phyloP scores from a whole-genome alignment of 2,329 filamentous ascomycete genomes.

The Chaetomiaceae sp. region DNA sequence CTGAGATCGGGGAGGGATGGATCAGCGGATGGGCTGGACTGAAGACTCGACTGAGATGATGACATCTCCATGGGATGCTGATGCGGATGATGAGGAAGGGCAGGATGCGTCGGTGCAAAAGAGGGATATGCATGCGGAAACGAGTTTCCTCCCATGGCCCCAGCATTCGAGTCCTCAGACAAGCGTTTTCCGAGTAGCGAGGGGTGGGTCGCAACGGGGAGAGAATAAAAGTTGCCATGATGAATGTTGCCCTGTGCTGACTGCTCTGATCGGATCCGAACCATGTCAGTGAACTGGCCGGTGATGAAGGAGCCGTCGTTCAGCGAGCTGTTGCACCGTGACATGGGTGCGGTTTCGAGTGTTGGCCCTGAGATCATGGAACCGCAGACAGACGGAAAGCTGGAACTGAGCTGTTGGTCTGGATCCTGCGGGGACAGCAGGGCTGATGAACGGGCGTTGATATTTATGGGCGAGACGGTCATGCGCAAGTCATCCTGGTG shows the following conservation, averaged over 20 bases:
- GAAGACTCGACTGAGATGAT: constrained; percentile 18
- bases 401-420: constrained; percentile 19
- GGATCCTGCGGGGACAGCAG: constrained; percentile 14
- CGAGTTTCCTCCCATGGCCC: constrained; percentile 4
- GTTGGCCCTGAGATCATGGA: constrained; percentile 41
- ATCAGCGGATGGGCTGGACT: constrained; percentile 16
- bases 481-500: constrained; percentile 3
- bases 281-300: constrained; percentile 32
- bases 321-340: constrained; percentile 40
- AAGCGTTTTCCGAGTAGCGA: constrained; percentile 29
- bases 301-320: constrained; percentile 29
- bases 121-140: constrained; percentile 17
- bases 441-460: constrained; percentile 16
- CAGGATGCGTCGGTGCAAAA: constrained; percentile 17
- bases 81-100: constrained; percentile 15
- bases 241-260: constrained; percentile 25
- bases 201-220: constrained; percentile 14
- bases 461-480: constrained; percentile 19
- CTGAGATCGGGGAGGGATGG: constrained; percentile 8
- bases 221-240: constrained; percentile 25
- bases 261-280: constrained; percentile 37
- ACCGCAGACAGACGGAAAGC: constrained; percentile 36
- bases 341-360: constrained; percentile 36
- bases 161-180: constrained; percentile 29
- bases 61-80: constrained; percentile 23